Base-by-base conservation (phyloP, 2,329 filamentous ascomycete species). In the Beauveria bassiana region DNA sequence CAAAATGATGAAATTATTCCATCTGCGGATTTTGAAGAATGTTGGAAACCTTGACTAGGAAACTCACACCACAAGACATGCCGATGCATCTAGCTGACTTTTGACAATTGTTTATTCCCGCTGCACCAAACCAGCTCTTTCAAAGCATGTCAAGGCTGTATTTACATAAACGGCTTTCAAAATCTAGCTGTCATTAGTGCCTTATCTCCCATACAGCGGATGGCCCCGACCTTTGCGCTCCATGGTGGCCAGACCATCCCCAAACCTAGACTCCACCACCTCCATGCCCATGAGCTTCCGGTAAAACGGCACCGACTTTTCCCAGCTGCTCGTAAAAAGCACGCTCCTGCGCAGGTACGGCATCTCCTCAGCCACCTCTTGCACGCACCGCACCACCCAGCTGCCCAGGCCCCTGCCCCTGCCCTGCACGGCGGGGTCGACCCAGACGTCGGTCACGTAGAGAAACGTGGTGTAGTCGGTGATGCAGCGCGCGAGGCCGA, bases 381-480 rank as follows among this genome's bases (percentile, higher is more conserved):
- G 76, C 20, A 86, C 71, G 65, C 84, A 86, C 1, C 73, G 67
- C 62, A 88, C 77, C 63, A 89, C 70, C 84, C 85, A 89, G 40
- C 73, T 78, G 0, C 83, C 86, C 1, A 89, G 73, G 0, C 87
- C 86, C 7, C 77, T 73, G 0, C 87, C 86, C 7, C 77, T 73
- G 0, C 80, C 78, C 67, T 85, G 84, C 62, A 82, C 79, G 22
- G 76, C 72, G 0, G 79, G 75, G 1, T 81, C 69, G 3, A 89
- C 73, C 70, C 85, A 89, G 0, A 89, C 81, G 65, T 89, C 87
- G 1, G 86, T 86, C 14, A 75, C 58, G 31, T 87, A 90, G 2
- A 80, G 81, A 65, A 89, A 84, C 0, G 86, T 87, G 10, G 81
- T 77, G 62, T 79, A 79, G 68, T 90, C 88, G 0, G 87, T 90